Base-by-base conservation (phyloP, 2,329 filamentous ascomycete species). In the Hypoxylon sp. region DNA sequence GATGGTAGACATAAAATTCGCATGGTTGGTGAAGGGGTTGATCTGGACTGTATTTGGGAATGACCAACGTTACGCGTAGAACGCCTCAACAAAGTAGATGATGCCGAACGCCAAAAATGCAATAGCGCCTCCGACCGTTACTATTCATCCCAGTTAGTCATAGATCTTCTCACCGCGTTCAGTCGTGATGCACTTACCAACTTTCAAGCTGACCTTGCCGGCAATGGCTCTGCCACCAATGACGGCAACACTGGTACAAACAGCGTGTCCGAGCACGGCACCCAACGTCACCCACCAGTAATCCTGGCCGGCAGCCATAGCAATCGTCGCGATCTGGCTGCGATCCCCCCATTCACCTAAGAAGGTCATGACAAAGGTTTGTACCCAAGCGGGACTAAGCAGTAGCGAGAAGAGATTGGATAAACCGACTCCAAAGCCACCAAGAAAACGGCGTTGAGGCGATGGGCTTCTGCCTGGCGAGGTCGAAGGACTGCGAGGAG, bases 341-440 rank as follows among this genome's bases (percentile, higher is more conserved):
- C 94, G 86, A 67, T 99, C 94, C 49, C 94, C 94, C 94, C 94
- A 99, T 72, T 99, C 94, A 29, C 94, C 94, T 20, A 99, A 76
- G 75, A 99, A 99, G 2, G 94, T 99, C 94, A 99, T 99, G 63
- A 95, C 84, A 69, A 99, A 99, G 0, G 94, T 99, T 74, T 97
- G 93, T 9, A 99, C 94, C 94, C 94, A 99, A 0, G 92, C 94
- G 1, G 94, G 94, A 71, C 90, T 96, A 27, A 99, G 80, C 3
- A 99, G 81, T 5, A 99, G 78, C 7, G 90, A 91, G 57, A 91
- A 84, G 3, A 99, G 82, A 65, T 99, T 99, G 70, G 86, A 86
- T 16, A 97, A 75, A 1, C 94, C 65, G 64, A 75, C 62, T 34
- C 77, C 52, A 8, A 71, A 61, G 51, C 70, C 59, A 58, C 68